Evolutionary conservation across 306 rosid species (phyloP), one percentile per base, ranked within the genome.

Genomic region (Prunus padus): DNA sequence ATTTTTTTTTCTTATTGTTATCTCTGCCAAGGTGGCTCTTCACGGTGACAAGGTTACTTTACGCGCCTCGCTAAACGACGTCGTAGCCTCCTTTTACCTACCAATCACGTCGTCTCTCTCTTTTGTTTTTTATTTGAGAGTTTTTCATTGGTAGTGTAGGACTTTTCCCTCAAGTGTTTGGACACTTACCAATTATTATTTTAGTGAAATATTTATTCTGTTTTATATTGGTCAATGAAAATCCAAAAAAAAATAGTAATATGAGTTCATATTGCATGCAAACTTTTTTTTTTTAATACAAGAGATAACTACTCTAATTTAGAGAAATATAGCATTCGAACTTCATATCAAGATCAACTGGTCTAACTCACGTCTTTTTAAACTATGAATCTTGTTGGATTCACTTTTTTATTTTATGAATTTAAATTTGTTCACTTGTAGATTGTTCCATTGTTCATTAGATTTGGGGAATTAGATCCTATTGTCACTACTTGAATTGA

Each of bases 391-490:
- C 9, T 37, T 1, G 2, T 6, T 37, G 2, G 8, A 37, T 37
- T 37, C 2, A 1, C 9, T 13, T 46, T 46, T 46, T 46, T 2
- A 2, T 46, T 46, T 46, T 64, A 31, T 7, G 1, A 15, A 15
- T 31, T 16, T 7, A 15, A 16, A 18, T 15, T 8, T 44, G 11
- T 6, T 31, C 10, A 46, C 15, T 1, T 22, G 2, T 20, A 74
- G 68, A 37, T 12, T 11, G 11, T 33, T 8, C 11, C 10, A 9
- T 14, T 37, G 18, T 18, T 50, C 4, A 16, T n/a, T 23, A 2
- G 26, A 42, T 19, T 55, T 64, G 30, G 65, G 79, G 67, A 33
- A 65, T 76, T 54, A 25, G 73, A 76, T 76, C 26, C 66, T 56
- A 9, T 13, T 55, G 10, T 5, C 16, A 16, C 37, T 6, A 23